These are phyloP conservation scores for Hypoxylon sp. DNA, from an alignment of 2,329 filamentous ascomycete species.

Conservation along the genomic window DNA sequence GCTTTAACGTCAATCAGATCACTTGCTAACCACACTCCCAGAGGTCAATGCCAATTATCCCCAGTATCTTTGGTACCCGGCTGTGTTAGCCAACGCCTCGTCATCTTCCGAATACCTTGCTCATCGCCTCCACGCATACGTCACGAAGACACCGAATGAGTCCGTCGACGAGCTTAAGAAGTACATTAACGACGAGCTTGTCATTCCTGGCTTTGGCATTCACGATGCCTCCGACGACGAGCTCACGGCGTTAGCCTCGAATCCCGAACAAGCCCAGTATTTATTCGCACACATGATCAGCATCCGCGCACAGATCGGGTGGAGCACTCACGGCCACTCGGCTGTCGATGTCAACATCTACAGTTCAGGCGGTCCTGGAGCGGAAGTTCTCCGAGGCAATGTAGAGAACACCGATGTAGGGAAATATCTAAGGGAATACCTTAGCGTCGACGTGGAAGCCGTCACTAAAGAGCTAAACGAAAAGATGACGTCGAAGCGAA, in stretches of 20 bases:
- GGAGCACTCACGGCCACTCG: conserved; percentile 93
- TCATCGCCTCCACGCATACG: conserved; percentile 71
- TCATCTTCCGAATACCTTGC: conserved; percentile 82
- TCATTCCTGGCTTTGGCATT: conserved; percentile 82
- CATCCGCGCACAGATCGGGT: conserved; percentile 88
- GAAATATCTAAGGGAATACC: conserved; percentile 82
- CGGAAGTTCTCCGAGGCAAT: conserved; percentile 80
- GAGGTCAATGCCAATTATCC: conserved; percentile 67
- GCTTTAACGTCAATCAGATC: conserved; percentile 53
- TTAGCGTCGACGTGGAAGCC: conserved; percentile 82
- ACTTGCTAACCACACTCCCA: conserved; percentile 58
- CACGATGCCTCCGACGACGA: conserved; percentile 79
- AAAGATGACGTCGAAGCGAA: conserved; percentile 59
- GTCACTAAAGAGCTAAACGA: conserved; percentile 82
- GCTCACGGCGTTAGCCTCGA: conserved; percentile 74
- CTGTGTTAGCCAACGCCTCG: conserved; percentile 81
- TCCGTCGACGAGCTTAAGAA: conserved; percentile 62
- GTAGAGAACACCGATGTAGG: conserved; percentile 96
- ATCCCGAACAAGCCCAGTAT: conserved; percentile 67
- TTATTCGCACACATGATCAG: conserved; percentile 89
- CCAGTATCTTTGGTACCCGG: conserved; percentile 83
- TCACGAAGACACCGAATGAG: conserved; percentile 59
- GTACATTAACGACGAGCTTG: conserved; percentile 78
- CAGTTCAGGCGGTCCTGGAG: conserved; percentile 77
- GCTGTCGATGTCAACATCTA: conserved; percentile 98